Percentiles rank a stretch among this genome's conserved stretches.
Evolutionary conservation across 495 filamentous ascomycete species (phyloP).

Genomic region (Friedmanniomyces simplex): DNA sequence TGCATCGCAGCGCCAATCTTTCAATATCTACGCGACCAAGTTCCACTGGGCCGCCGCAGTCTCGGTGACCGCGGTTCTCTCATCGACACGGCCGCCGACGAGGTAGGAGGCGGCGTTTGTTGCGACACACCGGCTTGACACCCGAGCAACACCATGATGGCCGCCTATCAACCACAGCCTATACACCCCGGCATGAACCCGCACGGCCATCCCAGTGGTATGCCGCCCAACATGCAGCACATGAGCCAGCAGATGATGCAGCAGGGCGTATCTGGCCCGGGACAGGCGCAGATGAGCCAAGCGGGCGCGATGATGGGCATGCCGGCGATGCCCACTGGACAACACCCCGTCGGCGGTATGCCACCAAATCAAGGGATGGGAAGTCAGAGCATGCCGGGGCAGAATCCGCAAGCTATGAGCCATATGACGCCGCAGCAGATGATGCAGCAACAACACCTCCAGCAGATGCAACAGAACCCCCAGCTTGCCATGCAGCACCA

Average conservation of each 20-base stretch:
- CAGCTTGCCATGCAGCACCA: conserved; percentile 20
- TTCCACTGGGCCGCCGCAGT: background rate
- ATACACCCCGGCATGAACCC: conserved; percentile 47
- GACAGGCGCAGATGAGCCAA: conserved; percentile 67
- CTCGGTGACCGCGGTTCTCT: background rate
- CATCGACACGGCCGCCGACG: background rate
- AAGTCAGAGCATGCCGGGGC: conserved; percentile 34
- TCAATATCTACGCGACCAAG: conserved; percentile 10
- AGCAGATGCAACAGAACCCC: conserved; percentile 36
- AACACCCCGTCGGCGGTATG: conserved; percentile 10
- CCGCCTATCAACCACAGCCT: conserved; percentile 52
- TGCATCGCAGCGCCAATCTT: conserved; percentile 7
- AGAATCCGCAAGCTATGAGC: conserved; percentile 65
- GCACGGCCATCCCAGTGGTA: conserved; percentile 57
- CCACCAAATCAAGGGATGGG: conserved; percentile 13
- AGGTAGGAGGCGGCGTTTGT: background rate
- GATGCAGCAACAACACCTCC: conserved; percentile 43
- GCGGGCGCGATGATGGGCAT: conserved; percentile 73
- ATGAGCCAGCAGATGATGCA: conserved; percentile 70
- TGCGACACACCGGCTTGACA: background rate
- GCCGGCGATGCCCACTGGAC: conserved; percentile 44
- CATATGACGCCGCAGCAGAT: conserved; percentile 66
- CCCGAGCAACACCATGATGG: conserved; percentile 28
- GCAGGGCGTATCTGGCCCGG: conserved; percentile 72
- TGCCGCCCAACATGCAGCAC: conserved; percentile 48